Percentiles rank a stretch among this genome's conserved stretches.
Evolutionary conservation across 306 rosid species (phyloP).

Genomic region (Vicia villosa): DNA sequence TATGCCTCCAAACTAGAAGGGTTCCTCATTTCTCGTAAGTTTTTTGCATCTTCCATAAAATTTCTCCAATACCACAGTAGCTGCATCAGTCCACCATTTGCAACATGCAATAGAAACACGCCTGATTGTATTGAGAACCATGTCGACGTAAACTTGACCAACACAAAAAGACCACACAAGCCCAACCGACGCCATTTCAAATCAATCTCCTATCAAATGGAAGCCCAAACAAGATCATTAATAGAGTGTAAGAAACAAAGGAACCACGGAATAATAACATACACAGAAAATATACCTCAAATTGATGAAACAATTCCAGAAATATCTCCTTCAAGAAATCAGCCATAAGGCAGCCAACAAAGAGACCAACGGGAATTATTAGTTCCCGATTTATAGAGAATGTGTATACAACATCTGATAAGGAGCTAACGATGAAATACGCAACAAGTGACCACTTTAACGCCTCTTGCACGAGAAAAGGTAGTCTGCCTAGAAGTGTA

Average conservation of each 20-base stretch:
- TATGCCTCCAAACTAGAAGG: conserved; percentile 33
- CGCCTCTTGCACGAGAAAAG: conserved; percentile 37
- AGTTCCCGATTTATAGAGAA: conserved; percentile 41
- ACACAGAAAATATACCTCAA: conserved; percentile 40
- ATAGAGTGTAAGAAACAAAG: not conserved
- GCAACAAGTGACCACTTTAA: conserved; percentile 49
- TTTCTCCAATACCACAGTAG: conserved; percentile 49
- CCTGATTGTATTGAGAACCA: conserved; percentile 27
- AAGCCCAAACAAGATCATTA: conserved; percentile 10
- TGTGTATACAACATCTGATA: conserved; percentile 44
- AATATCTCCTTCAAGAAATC: conserved; percentile 50
- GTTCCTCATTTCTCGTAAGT: conserved; percentile 16
- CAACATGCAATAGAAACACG: conserved; percentile 48
- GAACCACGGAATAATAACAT: not conserved
- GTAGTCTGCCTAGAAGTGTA: conserved; percentile 37
- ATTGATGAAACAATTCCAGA: conserved; percentile 41
- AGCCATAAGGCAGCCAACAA: conserved; percentile 44
- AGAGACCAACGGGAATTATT: conserved; percentile 47
- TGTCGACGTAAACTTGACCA: conserved; percentile 40
- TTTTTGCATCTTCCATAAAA: conserved; percentile 36
- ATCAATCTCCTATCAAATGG: conserved; percentile 38
- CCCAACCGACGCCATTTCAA: conserved; percentile 43
- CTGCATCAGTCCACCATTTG: conserved; percentile 54
- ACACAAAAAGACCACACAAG: conserved; percentile 40
- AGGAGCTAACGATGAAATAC: conserved; percentile 41